Evolutionary conservation across 495 filamentous ascomycete genomes (phyloP).

Genomic region (Trichocladium uniseriatum): DNA sequence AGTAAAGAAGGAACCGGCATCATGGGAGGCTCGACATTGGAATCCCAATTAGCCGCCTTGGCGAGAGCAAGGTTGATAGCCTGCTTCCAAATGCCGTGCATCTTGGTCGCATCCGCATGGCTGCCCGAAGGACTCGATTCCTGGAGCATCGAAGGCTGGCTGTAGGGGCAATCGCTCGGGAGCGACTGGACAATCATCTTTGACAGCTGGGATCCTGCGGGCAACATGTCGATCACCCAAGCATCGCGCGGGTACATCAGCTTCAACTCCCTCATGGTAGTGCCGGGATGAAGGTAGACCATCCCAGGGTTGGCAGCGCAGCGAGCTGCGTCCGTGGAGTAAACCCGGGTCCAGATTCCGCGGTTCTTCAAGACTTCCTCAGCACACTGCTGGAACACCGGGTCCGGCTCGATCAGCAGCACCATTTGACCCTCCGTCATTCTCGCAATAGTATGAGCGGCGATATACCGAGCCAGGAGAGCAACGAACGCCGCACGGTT

Average conservation of each 20-base stretch:
- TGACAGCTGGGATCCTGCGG: slow-evolving; percentile 16
- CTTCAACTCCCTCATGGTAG: slow-evolving; percentile 20
- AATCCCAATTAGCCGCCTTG: not conserved
- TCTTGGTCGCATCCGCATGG: not conserved
- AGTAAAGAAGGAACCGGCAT: slow-evolving; percentile 21
- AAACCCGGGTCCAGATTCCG: slow-evolving; percentile 13
- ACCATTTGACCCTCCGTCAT: slow-evolving; percentile 6
- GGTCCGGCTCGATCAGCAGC: slow-evolving; percentile 31
- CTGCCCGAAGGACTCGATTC: not conserved
- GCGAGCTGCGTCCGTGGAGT: slow-evolving; percentile 5
- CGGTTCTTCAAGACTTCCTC: slow-evolving; percentile 13
- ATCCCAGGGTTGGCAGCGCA: not conserved
- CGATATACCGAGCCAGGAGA: slow-evolving; percentile 20
- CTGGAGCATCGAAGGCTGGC: slow-evolving; percentile 7
- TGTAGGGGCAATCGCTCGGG: slow-evolving; percentile 20
- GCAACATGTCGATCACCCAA: slow-evolving; percentile 27
- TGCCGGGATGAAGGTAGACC: slow-evolving; percentile 18
- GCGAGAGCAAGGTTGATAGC: slow-evolving; percentile 17
- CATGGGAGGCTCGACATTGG: not conserved
- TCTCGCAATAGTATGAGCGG: slow-evolving; percentile 11
- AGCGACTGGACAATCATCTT: slow-evolving; percentile 14
- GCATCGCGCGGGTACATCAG: slow-evolving; percentile 14
- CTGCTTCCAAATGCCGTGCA: slow-evolving; percentile 14
- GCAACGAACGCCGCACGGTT: slow-evolving; percentile 11
- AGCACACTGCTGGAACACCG: slow-evolving; percentile 20